A percentile compares a stretch with the other conserved stretches of the same genome.
These are phyloP conservation scores for Acanthamoeba triangularis DNA, from an alignment of 208 protist genomes.

Conservation along the genomic window DNA sequence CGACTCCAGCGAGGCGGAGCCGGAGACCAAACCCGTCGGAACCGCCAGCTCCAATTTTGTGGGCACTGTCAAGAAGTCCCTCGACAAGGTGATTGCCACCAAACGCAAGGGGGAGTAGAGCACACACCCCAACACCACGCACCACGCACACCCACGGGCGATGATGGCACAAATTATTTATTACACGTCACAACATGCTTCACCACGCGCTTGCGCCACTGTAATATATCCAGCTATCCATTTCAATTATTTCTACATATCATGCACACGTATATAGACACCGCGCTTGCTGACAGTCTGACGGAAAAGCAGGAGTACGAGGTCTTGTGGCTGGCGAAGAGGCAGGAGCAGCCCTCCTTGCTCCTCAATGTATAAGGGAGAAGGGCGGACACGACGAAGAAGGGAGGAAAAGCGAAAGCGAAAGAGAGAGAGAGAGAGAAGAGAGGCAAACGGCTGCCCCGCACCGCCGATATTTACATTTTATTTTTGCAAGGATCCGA, in stretches of 20 bases:
- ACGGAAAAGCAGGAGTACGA: neutral
- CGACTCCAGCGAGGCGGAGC: neutral
- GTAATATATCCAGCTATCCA: too few species aligned
- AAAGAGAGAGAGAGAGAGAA: too few species aligned
- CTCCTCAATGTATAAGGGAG: neutral
- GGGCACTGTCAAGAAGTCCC: slow-evolving; percentile 4
- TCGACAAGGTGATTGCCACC: slow-evolving; percentile 27
- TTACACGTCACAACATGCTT: too few species aligned
- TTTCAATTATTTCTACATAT: too few species aligned
- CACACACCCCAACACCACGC: neutral
- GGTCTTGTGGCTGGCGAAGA: neutral
- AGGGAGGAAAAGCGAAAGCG: neutral
- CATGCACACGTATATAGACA: too few species aligned
- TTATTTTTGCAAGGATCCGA: too few species aligned
- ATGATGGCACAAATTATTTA: too few species aligned
- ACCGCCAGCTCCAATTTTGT: slow-evolving; percentile 2
- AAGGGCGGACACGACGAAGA: neutral
- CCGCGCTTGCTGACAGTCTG: too few species aligned
- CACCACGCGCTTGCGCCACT: too few species aligned
- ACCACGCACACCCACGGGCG: too few species aligned
- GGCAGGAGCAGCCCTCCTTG: neutral
- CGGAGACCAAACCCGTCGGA: neutral
- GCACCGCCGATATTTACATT: too few species aligned
- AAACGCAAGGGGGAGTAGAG: slow-evolving; percentile 39
- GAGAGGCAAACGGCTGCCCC: neutral